Evolutionary conservation across 257 asterid species (phyloP), one percentile per base, ranked within the genome.

Genomic region (Verbascum thapsus): DNA sequence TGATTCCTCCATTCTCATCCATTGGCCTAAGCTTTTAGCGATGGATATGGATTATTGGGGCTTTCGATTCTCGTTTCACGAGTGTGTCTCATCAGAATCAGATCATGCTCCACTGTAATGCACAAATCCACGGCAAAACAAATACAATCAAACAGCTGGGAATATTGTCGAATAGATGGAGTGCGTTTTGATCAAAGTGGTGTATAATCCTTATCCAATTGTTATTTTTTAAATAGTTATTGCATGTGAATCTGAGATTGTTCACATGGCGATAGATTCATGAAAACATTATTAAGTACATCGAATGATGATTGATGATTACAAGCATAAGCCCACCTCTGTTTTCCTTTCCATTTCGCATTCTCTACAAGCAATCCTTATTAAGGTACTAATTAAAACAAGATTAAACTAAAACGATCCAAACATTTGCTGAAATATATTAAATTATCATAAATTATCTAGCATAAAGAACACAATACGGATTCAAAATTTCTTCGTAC

Each of bases 1-100:
- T 87, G 74, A 48, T 75, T 52, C 81, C 85, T 52, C 74, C 88
- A 7, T 44, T 45, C 41, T 72, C 83, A 60, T 83, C 95, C 92
- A 84, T 84, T 62, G 68, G 64, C 58, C 52, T 10, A 64, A 26
- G 40, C 61, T 53, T 56, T 54, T 61, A 45, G 48, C 70, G 43
- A 58, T 11, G 26, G 10, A 49, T 13, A 20, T 41, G 20, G 55
- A 45, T 42, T 19, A 20, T 35, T 57, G 51, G 63, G 68, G 61
- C 57, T 70, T 62, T 52, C 16, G 62, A 37, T 51, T 72, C 61
- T 64, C 43, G 60, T 49, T 17, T 19, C 56, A 10, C 49, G 58
- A 50, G 15, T 56, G 12, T 47, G 62, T 67, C 58, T 73, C 82
- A 78, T 76, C 78, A 73, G 79, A 61, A 51, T 69, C 50, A 73